Evolutionary conservation across 345 rosid species (phyloP), one percentile per base, ranked within the genome.

Genomic region (Firmiana major): DNA sequence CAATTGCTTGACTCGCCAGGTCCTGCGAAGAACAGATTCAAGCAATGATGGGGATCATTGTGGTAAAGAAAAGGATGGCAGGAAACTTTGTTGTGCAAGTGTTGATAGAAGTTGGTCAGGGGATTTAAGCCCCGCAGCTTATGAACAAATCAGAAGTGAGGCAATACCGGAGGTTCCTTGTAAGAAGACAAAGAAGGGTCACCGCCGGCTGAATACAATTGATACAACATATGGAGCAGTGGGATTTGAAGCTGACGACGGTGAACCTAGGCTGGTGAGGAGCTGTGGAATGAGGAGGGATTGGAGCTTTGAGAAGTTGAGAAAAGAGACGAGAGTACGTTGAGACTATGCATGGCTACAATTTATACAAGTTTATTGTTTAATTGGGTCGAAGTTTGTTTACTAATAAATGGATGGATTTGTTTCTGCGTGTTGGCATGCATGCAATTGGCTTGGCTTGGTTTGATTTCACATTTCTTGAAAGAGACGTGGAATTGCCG

Each of bases 241-340:
- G 21, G 68, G 83, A 36, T 86, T 71, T 57, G 77, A 45, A 6
- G 34, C 34, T 31, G 81, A 31, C 0, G 49, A 22, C 8, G 87
- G 63, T 6, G 88, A 80, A 75, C 98, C 97, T 1, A 95, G 55
- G 87, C 76, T 95, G 88, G 81, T 86, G 15, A 84, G 98, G 80
- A 95, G 98, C 80, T 79, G 87, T 72, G 99, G 98, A 48, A 86
- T 93, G 81, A 89, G 98, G 83, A 90, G 99, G 77, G 95, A 95
- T 79, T 95, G 98, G 99, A 95, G 98, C 86, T 93, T 95, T 73
- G 96, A 95, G 84, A 89, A 78, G 3, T 66, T 42, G 71, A 46
- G 63, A 43, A 40, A 36, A 40, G 60, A 58, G 22, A 46, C 26
- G 13, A 17, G 60, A 49, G 36, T 51, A 10, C 38, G 31, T 69